Base-by-base conservation (phyloP, 2,329 filamentous ascomycete species). In the Juglanconis sp. region DNA sequence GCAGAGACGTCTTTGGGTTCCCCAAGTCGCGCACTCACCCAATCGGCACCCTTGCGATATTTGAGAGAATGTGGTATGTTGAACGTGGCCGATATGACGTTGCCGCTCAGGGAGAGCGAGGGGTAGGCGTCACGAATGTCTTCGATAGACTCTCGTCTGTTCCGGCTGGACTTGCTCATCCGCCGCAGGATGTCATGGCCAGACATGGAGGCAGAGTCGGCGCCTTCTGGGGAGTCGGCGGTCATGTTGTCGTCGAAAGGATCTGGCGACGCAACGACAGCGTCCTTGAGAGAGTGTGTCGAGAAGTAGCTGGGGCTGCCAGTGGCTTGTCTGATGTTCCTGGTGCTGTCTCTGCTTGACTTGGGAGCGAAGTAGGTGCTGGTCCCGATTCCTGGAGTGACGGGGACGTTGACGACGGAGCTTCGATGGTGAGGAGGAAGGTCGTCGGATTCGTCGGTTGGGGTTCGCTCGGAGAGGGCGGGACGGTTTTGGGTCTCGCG, bases 41-140 rank as follows among this genome's bases (percentile, higher is more conserved):
- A 88, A 66, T 87, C 82, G 59, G 79, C 76, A 15, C 79, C 81
- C 67, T 82, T 83, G 66, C 77, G 79, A 68, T 87, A 87, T 62
- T 81, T 80, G 59, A 87, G 71, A 35, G 82, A 77, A 68, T 87
- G 79, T 32, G 86, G 85, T 63, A 86, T 82, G 63, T 82, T 87
- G 67, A 88, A 88, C 17, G 85, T 87, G 24, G 82, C 85, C 2
- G 86, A 88, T 65, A 88, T 87, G 66, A 88, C 81, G 71, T 85
- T 87, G n/a, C 86, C 86, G 64, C 79, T 87, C 54, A 88, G 75
- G 35, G 77, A 75, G 49, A 88, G 72, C 62, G 84, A 79, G 8
- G 85, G 85, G 65, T 85, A 81, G 58, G 79, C 79, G 59, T 79
- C 76, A 67, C 80, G 78, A 63, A 86, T 79, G 56, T 87, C 82